Conservation (phyloP, 2,329 filamentous ascomycete genomes). For the Neofusicoccum ribis region DNA sequence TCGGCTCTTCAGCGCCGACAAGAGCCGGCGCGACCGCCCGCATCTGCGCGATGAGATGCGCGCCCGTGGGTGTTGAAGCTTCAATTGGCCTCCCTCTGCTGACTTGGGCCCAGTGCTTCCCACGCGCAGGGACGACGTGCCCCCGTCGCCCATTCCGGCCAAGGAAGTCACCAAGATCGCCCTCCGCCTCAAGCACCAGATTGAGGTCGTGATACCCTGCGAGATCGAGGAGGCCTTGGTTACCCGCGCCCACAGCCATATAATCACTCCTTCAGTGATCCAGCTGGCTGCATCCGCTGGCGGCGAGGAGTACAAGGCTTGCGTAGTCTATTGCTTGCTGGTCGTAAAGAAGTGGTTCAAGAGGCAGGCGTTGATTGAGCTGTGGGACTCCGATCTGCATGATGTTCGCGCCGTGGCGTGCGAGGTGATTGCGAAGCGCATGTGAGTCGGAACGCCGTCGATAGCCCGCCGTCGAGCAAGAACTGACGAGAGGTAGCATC, state of each 20-base stretch:
- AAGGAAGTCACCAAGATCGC: constrained; percentile 86
- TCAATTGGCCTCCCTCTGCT: background rate
- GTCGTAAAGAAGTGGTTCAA: constrained; percentile 76
- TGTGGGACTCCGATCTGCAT: constrained; percentile 91
- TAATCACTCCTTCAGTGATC: constrained; percentile 81
- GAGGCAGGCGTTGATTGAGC: constrained; percentile 73
- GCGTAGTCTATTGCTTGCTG: constrained; percentile 81
- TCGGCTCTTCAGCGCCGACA: constrained; percentile 38
- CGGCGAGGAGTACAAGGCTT: constrained; percentile 69
- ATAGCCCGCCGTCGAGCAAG: background rate
- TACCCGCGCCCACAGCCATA: constrained; percentile 76
- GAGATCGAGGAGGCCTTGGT: constrained; percentile 77
- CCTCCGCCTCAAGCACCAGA: constrained; percentile 83
- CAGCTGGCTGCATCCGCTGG: constrained; percentile 80
- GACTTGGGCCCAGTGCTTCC: constrained; percentile 60
- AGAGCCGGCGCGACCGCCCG: constrained; percentile 37
- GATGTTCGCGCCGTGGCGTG: constrained; percentile 76
- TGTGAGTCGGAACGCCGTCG: constrained; percentile 41
- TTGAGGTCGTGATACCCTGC: constrained; percentile 86
- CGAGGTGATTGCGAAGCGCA: constrained; percentile 84
- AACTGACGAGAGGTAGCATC: constrained; percentile 57
- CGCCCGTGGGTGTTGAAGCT: constrained; percentile 31
- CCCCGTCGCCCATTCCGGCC: constrained; percentile 69
- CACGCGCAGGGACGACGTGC: constrained; percentile 56
- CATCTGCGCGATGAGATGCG: constrained; percentile 44